phyloP scores from a whole-genome alignment of 495 filamentous ascomycete genomes.

The Usnea hakonensis region DNA sequence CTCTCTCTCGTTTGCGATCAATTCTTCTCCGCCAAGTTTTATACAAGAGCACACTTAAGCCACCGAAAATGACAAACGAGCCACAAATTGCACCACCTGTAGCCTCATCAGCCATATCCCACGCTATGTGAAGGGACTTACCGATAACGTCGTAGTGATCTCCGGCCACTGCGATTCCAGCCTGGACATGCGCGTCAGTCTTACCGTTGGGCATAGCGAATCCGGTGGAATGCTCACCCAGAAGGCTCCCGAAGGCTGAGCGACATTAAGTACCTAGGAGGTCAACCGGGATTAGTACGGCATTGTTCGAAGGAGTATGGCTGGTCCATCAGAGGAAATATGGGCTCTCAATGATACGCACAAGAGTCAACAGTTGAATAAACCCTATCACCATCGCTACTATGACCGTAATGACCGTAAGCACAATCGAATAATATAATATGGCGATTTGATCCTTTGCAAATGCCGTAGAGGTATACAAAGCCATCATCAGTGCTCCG shows the following conservation, averaged over 20 bases:
- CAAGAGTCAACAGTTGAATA: slow-evolving; percentile 71
- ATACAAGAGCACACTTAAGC: slow-evolving; percentile 63
- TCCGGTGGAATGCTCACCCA: slow-evolving; percentile 42
- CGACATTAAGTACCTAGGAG: slow-evolving; percentile 56
- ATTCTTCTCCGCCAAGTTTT: slow-evolving; percentile 65
- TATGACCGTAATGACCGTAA: slow-evolving; percentile 78
- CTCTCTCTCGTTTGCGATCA: slow-evolving; percentile 31
- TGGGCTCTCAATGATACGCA: neutral
- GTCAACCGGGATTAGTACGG: too few relatives aligned
- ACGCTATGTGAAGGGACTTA: slow-evolving; percentile 7
- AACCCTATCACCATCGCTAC: slow-evolving; percentile 80
- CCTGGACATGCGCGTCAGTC: slow-evolving; percentile 20
- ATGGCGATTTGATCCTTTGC: slow-evolving; percentile 76
- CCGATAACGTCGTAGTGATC: slow-evolving; percentile 86
- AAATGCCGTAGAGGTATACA: slow-evolving; percentile 73
- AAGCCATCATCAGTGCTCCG: slow-evolving; percentile 87
- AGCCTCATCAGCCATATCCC: slow-evolving; percentile 18
- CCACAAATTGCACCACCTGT: slow-evolving; percentile 64
- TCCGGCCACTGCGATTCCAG: slow-evolving; percentile 64
- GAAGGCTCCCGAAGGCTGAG: slow-evolving; percentile 63
- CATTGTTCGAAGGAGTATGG: too few relatives aligned
- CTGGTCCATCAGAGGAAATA: neutral
- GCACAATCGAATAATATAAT: slow-evolving; percentile 86
- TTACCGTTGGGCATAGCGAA: neutral
- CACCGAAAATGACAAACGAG: slow-evolving; percentile 69